phyloP scores from a whole-genome alignment of 805 yeast species.

The Candida vaughaniae region DNA sequence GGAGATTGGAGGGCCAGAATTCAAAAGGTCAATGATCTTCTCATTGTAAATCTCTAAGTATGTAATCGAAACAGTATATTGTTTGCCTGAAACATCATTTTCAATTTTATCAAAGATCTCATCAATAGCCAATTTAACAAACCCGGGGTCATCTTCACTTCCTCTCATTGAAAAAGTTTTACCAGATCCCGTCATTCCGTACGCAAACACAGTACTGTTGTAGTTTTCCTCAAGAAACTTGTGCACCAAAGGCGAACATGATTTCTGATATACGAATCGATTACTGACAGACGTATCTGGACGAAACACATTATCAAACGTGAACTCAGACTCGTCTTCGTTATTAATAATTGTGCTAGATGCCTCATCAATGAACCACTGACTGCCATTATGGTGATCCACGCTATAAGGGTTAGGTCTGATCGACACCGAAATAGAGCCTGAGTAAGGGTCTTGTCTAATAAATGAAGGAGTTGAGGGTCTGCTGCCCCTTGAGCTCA shows the following conservation, averaged over 20 bases:
- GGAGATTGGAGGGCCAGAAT: conserved; percentile 23
- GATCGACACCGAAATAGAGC: conserved; percentile 72
- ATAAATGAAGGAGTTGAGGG: conserved; percentile 38
- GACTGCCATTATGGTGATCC: conserved; percentile 30
- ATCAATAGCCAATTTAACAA: conserved; percentile 66
- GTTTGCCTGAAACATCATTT: conserved; percentile 21
- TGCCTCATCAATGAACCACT: conserved; percentile 46
- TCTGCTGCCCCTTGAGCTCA: conserved; percentile 23
- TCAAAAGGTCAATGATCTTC: conserved; percentile 72
- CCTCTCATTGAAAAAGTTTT: conserved; percentile 90
- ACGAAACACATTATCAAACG: conserved; percentile 77
- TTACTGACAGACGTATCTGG: conserved; percentile 48
- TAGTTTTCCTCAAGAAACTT: conserved; percentile 64
- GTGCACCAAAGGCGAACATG: conserved; percentile 53
- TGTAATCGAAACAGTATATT: conserved; percentile 56
- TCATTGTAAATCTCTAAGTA: conserved; percentile 89
- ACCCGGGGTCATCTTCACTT: conserved; percentile 57
- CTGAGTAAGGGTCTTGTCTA: conserved; percentile 51
- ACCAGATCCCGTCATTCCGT: conserved; percentile 94
- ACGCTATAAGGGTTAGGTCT: conserved; percentile 66
- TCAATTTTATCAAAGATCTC: conserved; percentile 54
- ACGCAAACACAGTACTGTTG: conserved; percentile 89
- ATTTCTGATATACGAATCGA: conserved; percentile 54
- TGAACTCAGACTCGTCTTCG: conserved; percentile 60
- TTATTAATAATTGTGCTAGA: conserved; percentile 42